A percentile compares a stretch with the other conserved stretches of the same genome.
Evolutionary conservation across 352 stramenopile genomes (phyloP).

Genomic region (Phytophthora vignae): DNA sequence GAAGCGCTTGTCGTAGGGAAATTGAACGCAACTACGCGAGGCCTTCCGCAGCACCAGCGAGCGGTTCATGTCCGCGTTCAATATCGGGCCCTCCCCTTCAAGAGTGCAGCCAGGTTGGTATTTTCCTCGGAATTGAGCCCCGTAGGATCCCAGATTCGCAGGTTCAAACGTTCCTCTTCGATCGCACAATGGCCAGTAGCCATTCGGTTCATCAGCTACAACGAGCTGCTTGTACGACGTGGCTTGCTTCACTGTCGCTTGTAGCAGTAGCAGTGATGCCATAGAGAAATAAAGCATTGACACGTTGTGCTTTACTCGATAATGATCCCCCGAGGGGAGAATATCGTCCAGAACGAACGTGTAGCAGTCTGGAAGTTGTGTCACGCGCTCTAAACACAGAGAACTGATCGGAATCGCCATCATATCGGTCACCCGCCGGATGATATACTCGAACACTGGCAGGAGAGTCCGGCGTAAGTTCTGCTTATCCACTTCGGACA

Average conservation of each 20-base stretch:
- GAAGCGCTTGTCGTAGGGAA: conserved; percentile 48
- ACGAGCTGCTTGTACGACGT: conserved; percentile 87
- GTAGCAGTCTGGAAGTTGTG: conserved; percentile 67
- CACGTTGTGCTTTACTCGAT: conserved; percentile 87
- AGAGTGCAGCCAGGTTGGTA: conserved; percentile 73
- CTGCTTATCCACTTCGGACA: conserved; percentile 82
- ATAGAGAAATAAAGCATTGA: conserved; percentile 89
- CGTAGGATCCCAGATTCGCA: conserved; percentile 73
- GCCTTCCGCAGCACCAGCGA: conserved; percentile 67
- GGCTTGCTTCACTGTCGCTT: conserved; percentile 78
- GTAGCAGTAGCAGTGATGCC: conserved; percentile 82
- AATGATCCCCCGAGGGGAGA: conserved; percentile 31
- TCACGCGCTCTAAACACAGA: conserved; percentile 53
- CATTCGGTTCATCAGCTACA: conserved; percentile 62
- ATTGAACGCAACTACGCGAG: conserved; percentile 61
- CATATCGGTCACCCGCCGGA: conserved; percentile 61
- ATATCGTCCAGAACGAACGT: conserved; percentile 86
- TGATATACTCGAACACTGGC: conserved; percentile 56
- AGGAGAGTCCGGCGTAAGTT: conserved; percentile 74
- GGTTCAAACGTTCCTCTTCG: conserved; percentile 73
- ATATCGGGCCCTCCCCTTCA: conserved; percentile 77
- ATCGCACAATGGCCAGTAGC: conserved; percentile 92
- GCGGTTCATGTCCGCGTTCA: conserved; percentile 87
- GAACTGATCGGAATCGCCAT: conserved; percentile 60
- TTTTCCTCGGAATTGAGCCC: conserved; percentile 52